A percentile compares a stretch with the other conserved stretches of the same genome.
Evolutionary conservation across 345 rosid genomes (phyloP).

Genomic region (Geranium brycei): DNA sequence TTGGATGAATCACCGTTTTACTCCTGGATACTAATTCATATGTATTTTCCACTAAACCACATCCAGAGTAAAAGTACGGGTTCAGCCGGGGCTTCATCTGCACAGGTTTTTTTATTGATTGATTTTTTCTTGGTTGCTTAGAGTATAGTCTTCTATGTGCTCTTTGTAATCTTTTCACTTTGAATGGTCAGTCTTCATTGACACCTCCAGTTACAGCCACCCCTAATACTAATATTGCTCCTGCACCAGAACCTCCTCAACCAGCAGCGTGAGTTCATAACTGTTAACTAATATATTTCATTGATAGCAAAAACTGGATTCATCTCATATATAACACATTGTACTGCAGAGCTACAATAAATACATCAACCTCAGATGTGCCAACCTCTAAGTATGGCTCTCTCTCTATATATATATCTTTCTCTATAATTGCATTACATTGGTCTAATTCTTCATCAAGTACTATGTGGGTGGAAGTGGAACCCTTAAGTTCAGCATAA

Average conservation of each 20-base stretch:
- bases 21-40: neutral
- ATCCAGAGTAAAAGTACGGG: neutral
- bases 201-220: conserved; percentile 30
- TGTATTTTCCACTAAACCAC: too few relatives aligned
- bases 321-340: neutral
- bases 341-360: conserved; percentile 6
- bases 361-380: conserved; percentile 25
- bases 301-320: neutral
- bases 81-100: conserved; percentile 32
- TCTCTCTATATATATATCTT: neutral
- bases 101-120: conserved; percentile 33
- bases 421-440: neutral
- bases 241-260: conserved; percentile 33
- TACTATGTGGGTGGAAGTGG: neutral
- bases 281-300: neutral
- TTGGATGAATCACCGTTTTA: too few relatives aligned
- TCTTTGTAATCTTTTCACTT: conserved; percentile 6
- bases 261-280: conserved; percentile 41
- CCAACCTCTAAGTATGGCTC: conserved; percentile 28
- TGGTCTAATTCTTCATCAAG: too few relatives aligned
- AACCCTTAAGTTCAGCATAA: neutral
- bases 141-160: neutral
- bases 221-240: conserved; percentile 26
- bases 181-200: conserved; percentile 37
- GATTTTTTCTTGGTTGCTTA: neutral